Percentiles rank a stretch among this genome's conserved stretches.
Evolutionary conservation across 352 stramenopile species (phyloP).

Genomic region (Phytophthora hybrid): DNA sequence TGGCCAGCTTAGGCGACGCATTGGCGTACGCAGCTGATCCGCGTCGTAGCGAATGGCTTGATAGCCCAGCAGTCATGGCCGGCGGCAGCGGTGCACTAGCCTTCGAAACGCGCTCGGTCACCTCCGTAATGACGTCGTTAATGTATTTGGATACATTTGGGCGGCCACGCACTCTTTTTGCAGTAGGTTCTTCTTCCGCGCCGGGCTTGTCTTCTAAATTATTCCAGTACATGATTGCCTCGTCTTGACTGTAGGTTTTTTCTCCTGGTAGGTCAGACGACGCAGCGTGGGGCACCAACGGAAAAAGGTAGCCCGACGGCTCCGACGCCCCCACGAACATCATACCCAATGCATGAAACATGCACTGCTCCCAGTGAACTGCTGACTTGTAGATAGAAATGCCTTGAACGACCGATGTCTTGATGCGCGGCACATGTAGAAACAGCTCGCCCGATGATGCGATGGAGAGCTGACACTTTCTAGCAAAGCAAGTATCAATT

Average conservation of each 20-base stretch:
- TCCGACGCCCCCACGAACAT: slow-evolving; percentile 11
- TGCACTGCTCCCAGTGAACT: slow-evolving; percentile 9
- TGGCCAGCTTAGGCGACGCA: slow-evolving; percentile 21
- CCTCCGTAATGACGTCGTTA: neutral
- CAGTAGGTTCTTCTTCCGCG: neutral
- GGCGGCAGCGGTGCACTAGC: neutral
- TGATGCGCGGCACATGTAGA: slow-evolving; percentile 14
- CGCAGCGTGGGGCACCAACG: neutral
- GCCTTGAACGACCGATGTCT: neutral
- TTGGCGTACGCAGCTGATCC: slow-evolving; percentile 21
- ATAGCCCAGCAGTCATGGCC: neutral
- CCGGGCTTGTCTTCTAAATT: neutral
- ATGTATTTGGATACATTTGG: slow-evolving; percentile 9
- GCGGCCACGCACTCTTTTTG: neutral
- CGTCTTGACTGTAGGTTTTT: slow-evolving; percentile 7
- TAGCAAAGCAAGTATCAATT: slow-evolving; percentile 34
- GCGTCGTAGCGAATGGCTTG: neutral
- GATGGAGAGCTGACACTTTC: slow-evolving; percentile 26
- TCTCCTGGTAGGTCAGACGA: neutral
- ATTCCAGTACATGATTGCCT: slow-evolving; percentile 9
- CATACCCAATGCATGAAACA: slow-evolving; percentile 10
- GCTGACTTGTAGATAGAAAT: slow-evolving; percentile 8
- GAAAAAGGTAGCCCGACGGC: slow-evolving; percentile 13
- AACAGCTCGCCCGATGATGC: slow-evolving; percentile 19
- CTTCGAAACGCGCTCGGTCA: neutral